Percentiles rank a stretch among this genome's conserved stretches.
These are phyloP conservation scores for Pseudoscleropodium purum DNA, from an alignment of 225 moss, liverwort and hornwort species.

Conservation along the genomic window DNA sequence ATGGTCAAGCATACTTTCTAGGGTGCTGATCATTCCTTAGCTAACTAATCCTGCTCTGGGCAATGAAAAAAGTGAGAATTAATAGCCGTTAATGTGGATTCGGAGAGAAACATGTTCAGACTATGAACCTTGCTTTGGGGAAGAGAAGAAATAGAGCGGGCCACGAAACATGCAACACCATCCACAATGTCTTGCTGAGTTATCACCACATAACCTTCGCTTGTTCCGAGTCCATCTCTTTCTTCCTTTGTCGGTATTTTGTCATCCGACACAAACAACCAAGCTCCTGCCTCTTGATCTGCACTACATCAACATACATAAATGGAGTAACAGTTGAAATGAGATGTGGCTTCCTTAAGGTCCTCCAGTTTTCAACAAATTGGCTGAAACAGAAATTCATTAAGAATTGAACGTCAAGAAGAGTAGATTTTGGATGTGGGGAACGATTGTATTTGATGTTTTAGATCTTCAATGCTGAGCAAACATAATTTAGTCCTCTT, in stretches of 20 bases:
- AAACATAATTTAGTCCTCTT: neutral
- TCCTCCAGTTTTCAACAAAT: neutral
- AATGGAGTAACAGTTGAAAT: neutral
- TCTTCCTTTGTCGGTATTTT: constrained; percentile 32
- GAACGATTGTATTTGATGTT: no score
- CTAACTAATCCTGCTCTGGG: neutral
- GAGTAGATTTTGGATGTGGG: no score
- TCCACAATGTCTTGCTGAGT: constrained; percentile 86
- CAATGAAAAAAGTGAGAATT: neutral
- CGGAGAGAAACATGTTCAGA: neutral
- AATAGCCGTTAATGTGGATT: neutral
- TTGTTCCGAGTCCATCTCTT: constrained; percentile 53
- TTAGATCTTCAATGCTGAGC: neutral
- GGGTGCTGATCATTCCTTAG: neutral
- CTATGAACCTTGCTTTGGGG: constrained; percentile 60
- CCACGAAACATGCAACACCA: constrained; percentile 79
- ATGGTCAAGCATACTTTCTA: neutral
- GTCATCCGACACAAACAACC: constrained; percentile 48
- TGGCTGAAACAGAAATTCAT: neutral
- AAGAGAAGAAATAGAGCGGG: constrained; percentile 49
- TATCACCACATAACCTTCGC: constrained; percentile 70
- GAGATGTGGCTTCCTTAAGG: neutral
- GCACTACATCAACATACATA: neutral
- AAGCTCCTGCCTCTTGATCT: constrained; percentile 45
- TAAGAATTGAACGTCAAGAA: neutral